These are phyloP conservation scores for Dentiscutata heterogama DNA, from an alignment of 371 early-diverging fungal genomes.

Conservation along the genomic window DNA sequence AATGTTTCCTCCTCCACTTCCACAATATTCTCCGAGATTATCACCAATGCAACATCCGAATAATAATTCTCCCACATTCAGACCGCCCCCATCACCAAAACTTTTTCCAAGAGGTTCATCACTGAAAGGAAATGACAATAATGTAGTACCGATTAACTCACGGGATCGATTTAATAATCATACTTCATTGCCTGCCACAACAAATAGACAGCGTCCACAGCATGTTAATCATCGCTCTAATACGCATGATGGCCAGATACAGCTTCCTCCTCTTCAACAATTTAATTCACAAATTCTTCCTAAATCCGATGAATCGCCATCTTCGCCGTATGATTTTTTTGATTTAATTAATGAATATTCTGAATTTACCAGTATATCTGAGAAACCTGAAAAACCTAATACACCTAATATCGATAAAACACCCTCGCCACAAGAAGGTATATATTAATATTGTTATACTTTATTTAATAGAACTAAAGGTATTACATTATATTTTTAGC, in stretches of 20 bases:
- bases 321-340: background rate
- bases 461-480: background rate
- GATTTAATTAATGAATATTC: background rate
- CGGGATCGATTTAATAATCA: background rate
- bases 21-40: background rate
- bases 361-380: background rate
- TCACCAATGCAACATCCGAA: background rate
- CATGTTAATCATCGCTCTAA: background rate
- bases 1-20: background rate
- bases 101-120: background rate
- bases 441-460: background rate
- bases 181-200: background rate
- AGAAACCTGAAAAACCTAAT: background rate
- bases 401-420: background rate
- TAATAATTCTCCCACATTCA: background rate
- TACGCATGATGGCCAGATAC: background rate
- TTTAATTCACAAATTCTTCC: background rate
- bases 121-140: background rate
- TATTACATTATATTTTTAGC: background rate
- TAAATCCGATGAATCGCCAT: background rate
- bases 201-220: background rate
- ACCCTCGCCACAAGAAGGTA: background rate
- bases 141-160: background rate
- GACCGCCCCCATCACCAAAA: background rate
- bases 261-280: background rate